Conservation (phyloP, 768 basidiomycete species). For the Amyloporia xantha region DNA sequence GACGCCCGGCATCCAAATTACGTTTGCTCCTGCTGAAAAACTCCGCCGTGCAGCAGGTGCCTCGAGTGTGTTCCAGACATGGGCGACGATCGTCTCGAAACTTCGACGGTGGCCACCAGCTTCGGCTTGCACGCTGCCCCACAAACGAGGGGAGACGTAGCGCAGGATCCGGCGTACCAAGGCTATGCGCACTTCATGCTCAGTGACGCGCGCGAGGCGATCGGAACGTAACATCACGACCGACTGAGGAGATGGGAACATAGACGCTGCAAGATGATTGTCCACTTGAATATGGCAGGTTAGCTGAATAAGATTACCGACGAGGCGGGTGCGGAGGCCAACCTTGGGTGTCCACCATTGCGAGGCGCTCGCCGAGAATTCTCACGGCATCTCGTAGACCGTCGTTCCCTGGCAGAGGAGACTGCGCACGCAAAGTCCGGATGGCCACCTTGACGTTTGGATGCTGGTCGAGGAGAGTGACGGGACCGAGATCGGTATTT, state of each 20-base stretch:
- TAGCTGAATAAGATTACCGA: too few relatives aligned
- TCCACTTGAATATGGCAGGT: constrained; percentile 13
- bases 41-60: constrained; percentile 13
- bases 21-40: constrained; percentile 55
- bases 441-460: constrained; percentile 20
- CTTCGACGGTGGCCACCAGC: constrained; percentile 43
- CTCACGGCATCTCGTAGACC: background rate
- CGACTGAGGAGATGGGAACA: constrained; percentile 18
- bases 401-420: background rate
- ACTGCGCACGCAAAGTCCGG: constrained; percentile 13
- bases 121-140: constrained; percentile 67
- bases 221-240: constrained; percentile 22
- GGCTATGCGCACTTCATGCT: constrained; percentile 15
- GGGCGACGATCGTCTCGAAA: constrained; percentile 40
- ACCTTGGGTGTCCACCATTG: constrained; percentile 44
- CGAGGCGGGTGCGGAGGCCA: background rate
- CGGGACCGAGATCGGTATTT: background rate
- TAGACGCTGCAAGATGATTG: constrained; percentile 10
- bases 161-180: constrained; percentile 47
- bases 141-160: constrained; percentile 65
- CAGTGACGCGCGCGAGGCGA: constrained; percentile 8
- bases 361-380: constrained; percentile 15
- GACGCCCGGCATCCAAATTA: constrained; percentile 55
- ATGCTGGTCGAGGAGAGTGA: background rate
- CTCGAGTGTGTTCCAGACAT: constrained; percentile 33